These are phyloP conservation scores for Podila minutissima DNA, from an alignment of 192 early-diverging fungal genomes.

Conservation along the genomic window DNA sequence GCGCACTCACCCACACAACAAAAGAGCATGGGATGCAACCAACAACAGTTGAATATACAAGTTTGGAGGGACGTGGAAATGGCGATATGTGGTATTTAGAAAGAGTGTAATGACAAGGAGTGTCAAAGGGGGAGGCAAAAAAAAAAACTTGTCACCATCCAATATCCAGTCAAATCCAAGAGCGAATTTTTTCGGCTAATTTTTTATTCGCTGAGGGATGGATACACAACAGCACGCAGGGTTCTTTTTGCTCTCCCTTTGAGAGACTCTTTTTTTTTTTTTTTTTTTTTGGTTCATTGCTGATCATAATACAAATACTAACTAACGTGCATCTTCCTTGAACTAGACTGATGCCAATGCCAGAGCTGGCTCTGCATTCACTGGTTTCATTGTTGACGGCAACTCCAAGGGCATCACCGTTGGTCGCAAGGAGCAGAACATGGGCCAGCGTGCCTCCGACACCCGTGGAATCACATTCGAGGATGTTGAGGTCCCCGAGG, in stretches of 20 bases:
- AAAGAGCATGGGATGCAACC: too few species aligned
- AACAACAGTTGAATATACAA: too few species aligned
- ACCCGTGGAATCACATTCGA: conserved; percentile 92
- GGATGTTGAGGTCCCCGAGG: conserved; percentile 83
- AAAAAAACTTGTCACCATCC: too few species aligned
- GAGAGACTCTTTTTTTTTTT: too few species aligned
- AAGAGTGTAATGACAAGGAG: conserved; percentile 2
- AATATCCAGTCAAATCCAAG: conserved; percentile 41
- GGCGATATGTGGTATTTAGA: too few species aligned
- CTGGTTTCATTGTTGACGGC: conserved; percentile 95
- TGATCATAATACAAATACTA: too few species aligned
- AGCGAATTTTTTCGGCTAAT: conserved; percentile 33
- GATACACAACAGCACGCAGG: too few species aligned
- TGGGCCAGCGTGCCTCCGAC: conserved; percentile 95
- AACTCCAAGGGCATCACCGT: conserved; percentile 89
- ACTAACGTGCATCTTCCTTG: too few species aligned
- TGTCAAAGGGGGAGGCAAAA: too few species aligned
- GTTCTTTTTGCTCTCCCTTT: not conserved
- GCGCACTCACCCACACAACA: too few species aligned
- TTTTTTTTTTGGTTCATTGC: too few species aligned
- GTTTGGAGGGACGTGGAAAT: too few species aligned
- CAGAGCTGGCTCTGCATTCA: conserved; percentile 87
- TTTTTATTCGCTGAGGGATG: conserved; percentile 7
- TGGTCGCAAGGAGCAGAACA: conserved; percentile 96
- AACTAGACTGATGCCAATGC: conserved; percentile 77